Evolutionary conservation across 2,329 filamentous ascomycete species (phyloP), one percentile per base, ranked within the genome.

Genomic region (Scolecobasidium constrictum): DNA sequence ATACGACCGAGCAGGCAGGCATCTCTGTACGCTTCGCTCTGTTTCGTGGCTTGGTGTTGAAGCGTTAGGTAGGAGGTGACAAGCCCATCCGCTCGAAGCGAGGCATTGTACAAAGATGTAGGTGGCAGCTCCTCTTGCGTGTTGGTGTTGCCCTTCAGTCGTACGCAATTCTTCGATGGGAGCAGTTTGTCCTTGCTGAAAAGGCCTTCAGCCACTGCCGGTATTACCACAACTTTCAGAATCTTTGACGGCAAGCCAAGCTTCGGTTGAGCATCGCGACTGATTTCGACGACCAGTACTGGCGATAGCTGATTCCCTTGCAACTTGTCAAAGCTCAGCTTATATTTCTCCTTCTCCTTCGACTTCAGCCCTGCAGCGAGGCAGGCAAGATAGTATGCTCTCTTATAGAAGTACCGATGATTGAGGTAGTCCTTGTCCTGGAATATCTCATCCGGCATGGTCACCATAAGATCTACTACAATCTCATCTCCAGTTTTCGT

Each of bases 341-440:
- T 67, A 50, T 82, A 70, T 1, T 66, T 64, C 13, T 72, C 60
- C 3, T 65, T 66, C 36, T 78, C 61, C 3, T 72, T 64, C 28
- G 73, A 67, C 49, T 78, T 77, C 41, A 96, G 66, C 4, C 75
- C 78, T 21, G 77, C 78, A 12, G 86, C 79, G 44, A 96, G 67
- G 49, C 83, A 86, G 23, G 88, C 86, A 40, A 96, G 67, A 56
- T 93, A 96, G 62, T 90, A 96, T 11, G 92, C 84, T 49, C 88
- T 73, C 55, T 94, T 93, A 65, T 95, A 88, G 57, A 95, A 94
- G 64, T 94, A 96, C 47, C 92, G 78, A 67, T 92, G 74, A 59
- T 94, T 87, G 39, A 88, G 72, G 58, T 90, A 95, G 62, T 98
- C 92, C 63, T 96, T 96, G 35, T 93, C 85, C 56, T 94, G 86